These are phyloP conservation scores for Sugiyamaella floridensis DNA, from an alignment of 805 yeast species.

Conservation along the genomic window DNA sequence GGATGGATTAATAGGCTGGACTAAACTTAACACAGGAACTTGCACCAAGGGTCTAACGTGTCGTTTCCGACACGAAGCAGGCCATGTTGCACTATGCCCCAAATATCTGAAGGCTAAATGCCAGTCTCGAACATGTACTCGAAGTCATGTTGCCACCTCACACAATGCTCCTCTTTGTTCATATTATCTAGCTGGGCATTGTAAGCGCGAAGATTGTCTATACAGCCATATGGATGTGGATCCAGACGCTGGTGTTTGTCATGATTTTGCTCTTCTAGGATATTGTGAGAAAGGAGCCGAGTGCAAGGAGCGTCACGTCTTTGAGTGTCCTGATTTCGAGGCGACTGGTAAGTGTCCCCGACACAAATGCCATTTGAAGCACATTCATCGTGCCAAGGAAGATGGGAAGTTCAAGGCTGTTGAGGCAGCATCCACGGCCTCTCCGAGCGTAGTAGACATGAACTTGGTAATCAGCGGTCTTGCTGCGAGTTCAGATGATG, in stretches of 20 bases:
- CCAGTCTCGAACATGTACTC: constrained; percentile 39
- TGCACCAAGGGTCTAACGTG: constrained; percentile 51
- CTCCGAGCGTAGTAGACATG: not conserved
- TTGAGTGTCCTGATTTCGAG: constrained; percentile 66
- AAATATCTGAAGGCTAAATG: constrained; percentile 45
- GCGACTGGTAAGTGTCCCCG: constrained; percentile 54
- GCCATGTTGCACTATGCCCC: constrained; percentile 51
- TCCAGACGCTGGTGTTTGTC: constrained; percentile 45
- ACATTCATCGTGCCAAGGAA: constrained; percentile 32
- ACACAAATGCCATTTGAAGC: constrained; percentile 46
- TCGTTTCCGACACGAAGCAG: constrained; percentile 44
- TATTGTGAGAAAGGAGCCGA: constrained; percentile 55
- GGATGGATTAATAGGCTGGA: not conserved
- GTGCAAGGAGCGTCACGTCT: constrained; percentile 52
- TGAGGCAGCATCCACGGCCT: too few species aligned
- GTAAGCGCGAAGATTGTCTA: constrained; percentile 44
- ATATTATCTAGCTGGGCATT: constrained; percentile 42
- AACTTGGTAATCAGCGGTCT: not conserved
- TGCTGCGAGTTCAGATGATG: constrained; percentile 10
- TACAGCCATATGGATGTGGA: constrained; percentile 44
- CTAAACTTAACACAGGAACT: constrained; percentile 34
- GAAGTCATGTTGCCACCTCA: constrained; percentile 52
- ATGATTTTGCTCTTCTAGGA: constrained; percentile 62
- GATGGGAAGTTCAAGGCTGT: constrained; percentile 8
- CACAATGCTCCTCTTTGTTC: constrained; percentile 56